Conservation (phyloP, 208 protist genomes). For the Crithidia brevicula region DNA sequence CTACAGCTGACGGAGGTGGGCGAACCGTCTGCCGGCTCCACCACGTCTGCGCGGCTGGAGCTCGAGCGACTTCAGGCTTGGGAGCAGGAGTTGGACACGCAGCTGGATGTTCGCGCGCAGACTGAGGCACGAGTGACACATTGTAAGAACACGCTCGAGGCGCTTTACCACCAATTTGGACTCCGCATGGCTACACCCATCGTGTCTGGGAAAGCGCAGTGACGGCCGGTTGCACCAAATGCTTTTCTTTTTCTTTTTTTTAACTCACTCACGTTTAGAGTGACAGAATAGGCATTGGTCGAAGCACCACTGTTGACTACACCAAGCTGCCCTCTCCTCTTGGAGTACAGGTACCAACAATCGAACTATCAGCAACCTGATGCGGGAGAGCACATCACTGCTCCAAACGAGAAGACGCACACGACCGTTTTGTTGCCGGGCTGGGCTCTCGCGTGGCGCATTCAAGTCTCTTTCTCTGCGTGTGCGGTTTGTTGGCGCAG, state of each 20-base stretch:
- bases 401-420: no score
- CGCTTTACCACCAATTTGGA: constrained; percentile 33
- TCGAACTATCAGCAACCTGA: no score
- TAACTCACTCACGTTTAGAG: neutral
- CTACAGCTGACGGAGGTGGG: constrained; percentile 65
- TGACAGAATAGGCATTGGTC: no score
- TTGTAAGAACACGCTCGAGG: constrained; percentile 24
- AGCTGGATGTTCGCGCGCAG: constrained; percentile 14
- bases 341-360: no score
- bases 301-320: no score
- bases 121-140: constrained; percentile 5
- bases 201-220: neutral
- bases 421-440: no score
- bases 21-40: constrained; percentile 40
- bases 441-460: no score
- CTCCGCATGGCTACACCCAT: constrained; percentile 38
- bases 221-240: neutral
- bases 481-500: no score
- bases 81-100: constrained; percentile 15
- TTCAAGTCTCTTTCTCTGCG: no score
- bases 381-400: no score
- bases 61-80: constrained; percentile 37
- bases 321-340: no score
- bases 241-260: no score
- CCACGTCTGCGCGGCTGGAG: constrained; percentile 73